Percentiles rank a stretch among this genome's conserved stretches.
phyloP scores from a whole-genome alignment of 306 rosid species.

The Myrica gale region DNA sequence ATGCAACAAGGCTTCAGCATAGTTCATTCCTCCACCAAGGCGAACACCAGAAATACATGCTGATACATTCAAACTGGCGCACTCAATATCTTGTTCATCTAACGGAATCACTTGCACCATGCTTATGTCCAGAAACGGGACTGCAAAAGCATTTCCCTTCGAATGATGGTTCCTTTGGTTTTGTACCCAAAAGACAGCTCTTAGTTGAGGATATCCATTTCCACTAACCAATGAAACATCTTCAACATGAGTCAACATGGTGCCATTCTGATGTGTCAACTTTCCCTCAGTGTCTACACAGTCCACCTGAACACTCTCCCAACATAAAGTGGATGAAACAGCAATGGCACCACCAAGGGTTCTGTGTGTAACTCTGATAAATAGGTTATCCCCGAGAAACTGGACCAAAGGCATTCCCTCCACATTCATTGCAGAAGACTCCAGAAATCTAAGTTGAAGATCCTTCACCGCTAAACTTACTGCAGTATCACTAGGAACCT shows the following conservation, averaged over 20 bases:
- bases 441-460: conserved; percentile 81
- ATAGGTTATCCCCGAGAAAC: conserved; percentile 70
- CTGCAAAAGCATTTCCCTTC: conserved; percentile 38
- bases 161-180: conserved; percentile 43
- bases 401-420: conserved; percentile 85
- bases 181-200: conserved; percentile 86
- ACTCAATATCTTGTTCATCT: conserved; percentile 62
- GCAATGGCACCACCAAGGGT: conserved; percentile 93
- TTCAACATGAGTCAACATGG: conserved; percentile 40
- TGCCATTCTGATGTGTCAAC: conserved; percentile 43
- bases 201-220: conserved; percentile 64
- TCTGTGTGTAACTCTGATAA: conserved; percentile 69
- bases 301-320: conserved; percentile 74
- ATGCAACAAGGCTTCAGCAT: conserved; percentile 83
- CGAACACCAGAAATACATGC: conserved; percentile 88
- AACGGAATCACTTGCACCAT: conserved; percentile 73
- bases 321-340: conserved; percentile 68
- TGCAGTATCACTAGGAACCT: conserved; percentile 92
- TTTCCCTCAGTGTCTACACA: conserved; percentile 76
- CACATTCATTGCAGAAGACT: conserved; percentile 61
- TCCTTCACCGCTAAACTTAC: conserved; percentile 62
- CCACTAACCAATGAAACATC: conserved; percentile 45
- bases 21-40: conserved; percentile 94
- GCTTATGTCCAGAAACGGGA: conserved; percentile 72
- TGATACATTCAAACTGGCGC: conserved; percentile 74